These are phyloP conservation scores for Pestalotiopsis sp. DNA, from an alignment of 2,329 filamentous ascomycete genomes.

Conservation along the genomic window DNA sequence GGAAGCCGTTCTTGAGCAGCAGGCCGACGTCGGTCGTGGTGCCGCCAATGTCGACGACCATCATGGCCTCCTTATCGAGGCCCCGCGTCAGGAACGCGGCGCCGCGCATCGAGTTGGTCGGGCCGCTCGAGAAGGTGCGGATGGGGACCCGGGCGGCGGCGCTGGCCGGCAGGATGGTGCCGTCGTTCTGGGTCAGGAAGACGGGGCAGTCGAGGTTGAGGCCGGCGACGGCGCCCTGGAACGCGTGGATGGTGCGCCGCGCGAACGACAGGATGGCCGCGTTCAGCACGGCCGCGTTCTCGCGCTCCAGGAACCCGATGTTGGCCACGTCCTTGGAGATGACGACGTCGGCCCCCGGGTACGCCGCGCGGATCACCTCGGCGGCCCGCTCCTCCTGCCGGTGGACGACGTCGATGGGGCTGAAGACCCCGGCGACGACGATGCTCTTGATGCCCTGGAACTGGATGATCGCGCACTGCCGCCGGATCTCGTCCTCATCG, in stretches of 20 bases:
- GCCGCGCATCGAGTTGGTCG: constrained; percentile 63
- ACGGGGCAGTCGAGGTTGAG: constrained; percentile 52
- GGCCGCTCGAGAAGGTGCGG: constrained; percentile 60
- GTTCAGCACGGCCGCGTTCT: constrained; percentile 65
- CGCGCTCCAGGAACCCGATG: constrained; percentile 57
- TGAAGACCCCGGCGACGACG: constrained; percentile 49
- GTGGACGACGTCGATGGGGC: constrained; percentile 47
- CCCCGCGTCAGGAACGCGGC: constrained; percentile 56
- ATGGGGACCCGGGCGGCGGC: constrained; percentile 58
- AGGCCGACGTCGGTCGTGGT: constrained; percentile 66
- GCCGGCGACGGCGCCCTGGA: constrained; percentile 49
- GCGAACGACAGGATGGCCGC: constrained; percentile 60
- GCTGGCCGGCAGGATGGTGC: constrained; percentile 55
- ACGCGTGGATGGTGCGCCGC: constrained; percentile 53
- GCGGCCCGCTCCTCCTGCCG: constrained; percentile 47
- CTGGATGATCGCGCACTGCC: constrained; percentile 37
- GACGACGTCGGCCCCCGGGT: constrained; percentile 44
- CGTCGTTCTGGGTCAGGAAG: constrained; percentile 64
- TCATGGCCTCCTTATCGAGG: constrained; percentile 35
- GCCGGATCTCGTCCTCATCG: constrained; percentile 38
- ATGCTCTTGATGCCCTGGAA: constrained; percentile 43
- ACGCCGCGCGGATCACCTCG: constrained; percentile 36
- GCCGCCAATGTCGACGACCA: constrained; percentile 67
- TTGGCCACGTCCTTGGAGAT: constrained; percentile 51
- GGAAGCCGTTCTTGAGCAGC: constrained; percentile 60